These are phyloP conservation scores for Arabidopsis arenosa DNA, from an alignment of 345 rosid species.

Conservation along the genomic window DNA sequence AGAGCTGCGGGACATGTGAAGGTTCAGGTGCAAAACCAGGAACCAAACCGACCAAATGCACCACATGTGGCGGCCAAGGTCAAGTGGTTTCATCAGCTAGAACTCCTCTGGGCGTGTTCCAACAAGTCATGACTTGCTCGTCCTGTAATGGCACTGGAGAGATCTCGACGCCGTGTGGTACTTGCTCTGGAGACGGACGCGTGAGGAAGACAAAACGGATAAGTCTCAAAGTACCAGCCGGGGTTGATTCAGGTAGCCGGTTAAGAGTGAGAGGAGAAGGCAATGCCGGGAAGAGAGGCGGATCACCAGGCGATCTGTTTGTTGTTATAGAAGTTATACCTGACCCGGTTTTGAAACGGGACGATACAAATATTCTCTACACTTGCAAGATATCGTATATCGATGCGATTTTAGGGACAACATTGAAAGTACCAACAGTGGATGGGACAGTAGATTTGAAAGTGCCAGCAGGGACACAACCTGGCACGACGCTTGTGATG, in stretches of 20 bases:
- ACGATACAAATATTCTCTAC: constrained; percentile 79
- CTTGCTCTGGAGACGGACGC: constrained; percentile 94
- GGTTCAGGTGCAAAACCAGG: constrained; percentile 97
- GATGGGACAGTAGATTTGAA: constrained; percentile 92
- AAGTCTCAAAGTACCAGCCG: constrained; percentile 91
- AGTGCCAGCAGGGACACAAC: constrained; percentile 93
- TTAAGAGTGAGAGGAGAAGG: constrained; percentile 94
- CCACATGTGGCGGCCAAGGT: constrained; percentile 95
- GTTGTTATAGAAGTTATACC: constrained; percentile 85
- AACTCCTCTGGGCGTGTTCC: constrained; percentile 95
- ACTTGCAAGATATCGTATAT: constrained; percentile 84
- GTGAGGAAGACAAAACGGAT: constrained; percentile 89
- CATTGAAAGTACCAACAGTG: constrained; percentile 82
- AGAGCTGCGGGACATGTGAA: constrained; percentile 80
- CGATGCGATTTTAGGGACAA: constrained; percentile 91
- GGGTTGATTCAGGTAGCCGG: constrained; percentile 94
- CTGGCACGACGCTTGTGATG: constrained; percentile 89
- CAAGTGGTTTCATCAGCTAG: constrained; percentile 91
- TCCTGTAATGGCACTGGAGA: constrained; percentile 85
- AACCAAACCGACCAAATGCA: constrained; percentile 77
- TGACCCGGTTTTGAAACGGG: constrained; percentile 81
- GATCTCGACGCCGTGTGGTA: constrained; percentile 69
- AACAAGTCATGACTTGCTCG: constrained; percentile 94
- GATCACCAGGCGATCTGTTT: constrained; percentile 90
- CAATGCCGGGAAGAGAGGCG: constrained; percentile 90